These are phyloP conservation scores for Aspergillus sp. DNA, from an alignment of 2,329 filamentous ascomycete species.

Conservation along the genomic window DNA sequence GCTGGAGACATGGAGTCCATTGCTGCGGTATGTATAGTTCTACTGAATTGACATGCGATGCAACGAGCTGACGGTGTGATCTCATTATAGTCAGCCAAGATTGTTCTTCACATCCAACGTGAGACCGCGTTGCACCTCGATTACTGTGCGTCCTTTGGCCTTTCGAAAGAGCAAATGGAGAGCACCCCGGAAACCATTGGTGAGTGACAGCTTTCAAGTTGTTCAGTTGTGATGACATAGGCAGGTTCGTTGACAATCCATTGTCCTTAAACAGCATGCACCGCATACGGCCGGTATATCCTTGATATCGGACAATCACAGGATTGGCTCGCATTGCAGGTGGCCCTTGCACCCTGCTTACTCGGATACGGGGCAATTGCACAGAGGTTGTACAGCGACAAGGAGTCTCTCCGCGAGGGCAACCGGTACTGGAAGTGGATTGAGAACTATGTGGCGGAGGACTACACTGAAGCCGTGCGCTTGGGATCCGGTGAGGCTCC, in stretches of 20 bases:
- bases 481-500: conserved; percentile 64
- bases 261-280: conserved; percentile 65
- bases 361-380: conserved; percentile 87
- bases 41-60: neutral
- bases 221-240: neutral
- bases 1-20: conserved; percentile 73
- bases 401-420: conserved; percentile 60
- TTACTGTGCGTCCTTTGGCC: conserved; percentile 80
- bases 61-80: neutral
- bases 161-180: conserved; percentile 73
- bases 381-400: conserved; percentile 65
- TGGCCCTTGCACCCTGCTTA: conserved; percentile 82
- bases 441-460: conserved; percentile 79
- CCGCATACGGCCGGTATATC: conserved; percentile 81
- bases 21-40: conserved; percentile 57
- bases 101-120: conserved; percentile 73
- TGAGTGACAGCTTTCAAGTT: conserved; percentile 33
- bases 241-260: conserved; percentile 3
- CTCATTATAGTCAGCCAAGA: conserved; percentile 59
- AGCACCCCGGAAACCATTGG: conserved; percentile 73
- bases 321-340: conserved; percentile 83
- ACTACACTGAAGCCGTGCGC: conserved; percentile 73
- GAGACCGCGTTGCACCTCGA: conserved; percentile 80
- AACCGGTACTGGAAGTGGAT: conserved; percentile 92
- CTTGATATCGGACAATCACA: conserved; percentile 85